These are phyloP conservation scores for Tylopilus vinaceipallidus DNA, from an alignment of 768 basidiomycete species.

Conservation along the genomic window DNA sequence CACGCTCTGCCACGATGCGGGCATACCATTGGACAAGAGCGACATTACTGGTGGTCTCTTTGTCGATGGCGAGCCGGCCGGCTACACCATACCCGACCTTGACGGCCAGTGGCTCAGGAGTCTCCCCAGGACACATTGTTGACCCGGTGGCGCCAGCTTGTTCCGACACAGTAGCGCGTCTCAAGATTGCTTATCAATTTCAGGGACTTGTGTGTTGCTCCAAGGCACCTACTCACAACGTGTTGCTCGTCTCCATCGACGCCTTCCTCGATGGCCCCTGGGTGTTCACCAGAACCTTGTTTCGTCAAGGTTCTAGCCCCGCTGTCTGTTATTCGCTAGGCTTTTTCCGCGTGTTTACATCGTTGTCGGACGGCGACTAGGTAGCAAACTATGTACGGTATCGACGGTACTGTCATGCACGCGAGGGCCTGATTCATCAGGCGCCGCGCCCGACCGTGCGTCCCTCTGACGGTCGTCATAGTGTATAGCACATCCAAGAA, in stretches of 20 bases:
- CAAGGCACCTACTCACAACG: constrained; percentile 11
- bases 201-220: constrained; percentile 12
- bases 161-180: constrained; percentile 1
- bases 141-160: constrained; percentile 3
- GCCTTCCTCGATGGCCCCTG: constrained; percentile 15
- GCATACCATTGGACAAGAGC: constrained; percentile 39
- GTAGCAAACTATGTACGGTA: constrained; percentile 20
- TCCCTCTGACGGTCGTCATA: constrained; percentile 8
- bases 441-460: constrained; percentile 3
- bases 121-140: constrained; percentile 13
- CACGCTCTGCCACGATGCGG: constrained; percentile 45
- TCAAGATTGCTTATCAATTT: background rate
- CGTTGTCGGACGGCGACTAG: constrained; percentile 24
- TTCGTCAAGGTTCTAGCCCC: constrained; percentile 25
- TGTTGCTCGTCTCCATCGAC: constrained; percentile 16
- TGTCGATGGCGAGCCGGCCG: constrained; percentile 41
- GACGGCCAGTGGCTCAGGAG: constrained; percentile 36
- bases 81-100: constrained; percentile 37
- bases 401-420: constrained; percentile 8
- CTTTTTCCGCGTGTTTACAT: constrained; percentile 30
- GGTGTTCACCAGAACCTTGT: too few species aligned
- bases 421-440: constrained; percentile 15
- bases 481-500: constrained; percentile 9
- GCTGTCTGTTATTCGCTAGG: too few species aligned
- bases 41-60: constrained; percentile 46